These are phyloP conservation scores for Leptographium wingfieldii DNA, from an alignment of 2,329 filamentous ascomycete species.

Conservation along the genomic window DNA sequence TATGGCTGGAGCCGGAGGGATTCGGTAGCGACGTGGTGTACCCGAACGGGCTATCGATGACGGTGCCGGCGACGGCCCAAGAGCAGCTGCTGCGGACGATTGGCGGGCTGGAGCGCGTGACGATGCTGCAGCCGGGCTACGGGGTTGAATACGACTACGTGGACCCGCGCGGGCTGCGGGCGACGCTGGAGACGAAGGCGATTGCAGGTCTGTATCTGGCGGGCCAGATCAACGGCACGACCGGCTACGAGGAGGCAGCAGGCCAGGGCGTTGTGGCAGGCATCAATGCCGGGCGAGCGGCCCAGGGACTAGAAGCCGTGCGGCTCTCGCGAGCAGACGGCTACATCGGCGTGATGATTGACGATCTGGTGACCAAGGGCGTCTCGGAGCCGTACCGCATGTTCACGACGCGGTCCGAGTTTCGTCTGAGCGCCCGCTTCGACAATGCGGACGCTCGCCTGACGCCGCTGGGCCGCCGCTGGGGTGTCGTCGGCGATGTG, in stretches of 20 bases:
- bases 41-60: slow-evolving; percentile 96
- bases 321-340: slow-evolving; percentile 71
- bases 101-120: slow-evolving; percentile 73
- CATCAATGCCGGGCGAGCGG: slow-evolving; percentile 80
- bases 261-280: slow-evolving; percentile 87
- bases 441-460: slow-evolving; percentile 90
- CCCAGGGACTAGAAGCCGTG: slow-evolving; percentile 51
- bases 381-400: slow-evolving; percentile 96
- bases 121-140: slow-evolving; percentile 90
- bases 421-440: slow-evolving; percentile 79
- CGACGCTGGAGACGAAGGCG: slow-evolving; percentile 88
- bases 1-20: slow-evolving; percentile 96
- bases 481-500: slow-evolving; percentile 64
- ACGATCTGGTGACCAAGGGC: slow-evolving; percentile 92
- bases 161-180: slow-evolving; percentile 74
- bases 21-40: slow-evolving; percentile 85
- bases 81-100: slow-evolving; percentile 76
- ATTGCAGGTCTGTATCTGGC: slow-evolving; percentile 84
- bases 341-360: slow-evolving; percentile 98
- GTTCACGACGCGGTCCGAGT: slow-evolving; percentile 95
- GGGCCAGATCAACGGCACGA: slow-evolving; percentile 96
- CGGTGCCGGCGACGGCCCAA: slow-evolving; percentile 78
- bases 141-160: slow-evolving; percentile 99
- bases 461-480: slow-evolving; percentile 62
- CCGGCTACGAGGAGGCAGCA: slow-evolving; percentile 93